Evolutionary conservation across 2,329 filamentous ascomycete genomes (phyloP), one percentile per base, ranked within the genome.

Genomic region (Fonsecaea nubica): DNA sequence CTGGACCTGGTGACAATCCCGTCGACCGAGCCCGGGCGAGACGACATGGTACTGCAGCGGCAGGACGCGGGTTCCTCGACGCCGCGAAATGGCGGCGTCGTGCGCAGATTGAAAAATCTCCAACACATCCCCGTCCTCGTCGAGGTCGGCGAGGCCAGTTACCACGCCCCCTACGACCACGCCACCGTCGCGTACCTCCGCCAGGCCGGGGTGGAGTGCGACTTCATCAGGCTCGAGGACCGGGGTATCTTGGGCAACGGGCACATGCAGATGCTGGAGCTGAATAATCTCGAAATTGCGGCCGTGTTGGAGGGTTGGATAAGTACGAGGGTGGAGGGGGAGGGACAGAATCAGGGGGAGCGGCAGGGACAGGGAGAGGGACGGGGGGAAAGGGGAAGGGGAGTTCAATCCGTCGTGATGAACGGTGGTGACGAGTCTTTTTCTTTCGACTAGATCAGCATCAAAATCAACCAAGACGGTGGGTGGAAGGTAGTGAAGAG

Each of bases 121-220:
- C 72, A 74, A 1, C 77, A 78, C 15, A 77, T 87, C 5, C 82
- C 80, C 0, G 81, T 84, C 4, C 74, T 85, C 1, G 67, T 88
- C 15, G 71, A 86, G 32, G 87, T 85, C 0, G 77, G 78, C 0
- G 82, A 87, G 63, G 82, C 86, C 2, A 84, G 83, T 59, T 81
- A 80, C n/a, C 86, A 88, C 74, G 76, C 78, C 2, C 74, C 77
- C 9, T 88, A 84, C 66, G 87, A 89, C 69, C 82, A 84, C 74
- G 86, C 84, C 40, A 86, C 83, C 0, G 80, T 83, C 1, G 67
- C 74, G 12, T 88, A 83, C 72, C 72, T 89, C 72, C 71, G 75
- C 60, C 86, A 89, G 72, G 84, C 82, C 1, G 85, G 86, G 0
- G 79, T 83, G 0, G 15, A 64, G 21, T 78, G 80, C 1, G 77